Conservation (phyloP, 345 rosid species). For the Euclidium syriacum region DNA sequence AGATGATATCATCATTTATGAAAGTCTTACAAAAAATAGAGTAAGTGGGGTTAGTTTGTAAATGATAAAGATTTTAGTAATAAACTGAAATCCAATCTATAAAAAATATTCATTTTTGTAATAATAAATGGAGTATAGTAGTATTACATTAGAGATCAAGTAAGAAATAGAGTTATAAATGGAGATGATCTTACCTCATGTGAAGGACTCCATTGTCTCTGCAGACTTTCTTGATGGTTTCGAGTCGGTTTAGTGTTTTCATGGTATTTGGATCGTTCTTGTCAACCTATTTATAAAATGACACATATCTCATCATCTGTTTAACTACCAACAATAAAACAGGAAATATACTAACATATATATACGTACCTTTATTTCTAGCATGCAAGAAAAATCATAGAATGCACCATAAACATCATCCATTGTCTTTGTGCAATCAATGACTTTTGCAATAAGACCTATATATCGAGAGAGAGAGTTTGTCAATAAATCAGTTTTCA, state of each 20-base stretch:
- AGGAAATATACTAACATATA: not conserved
- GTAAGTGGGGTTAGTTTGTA: too few species aligned
- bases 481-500: not conserved
- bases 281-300: constrained; percentile 42
- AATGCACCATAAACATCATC: constrained; percentile 81
- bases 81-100: too few species aligned
- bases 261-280: constrained; percentile 60
- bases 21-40: too few species aligned
- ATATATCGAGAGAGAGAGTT: not conserved
- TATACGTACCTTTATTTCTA: constrained; percentile 57
- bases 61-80: too few species aligned
- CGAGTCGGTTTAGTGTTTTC: constrained; percentile 51
- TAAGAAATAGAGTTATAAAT: too few species aligned
- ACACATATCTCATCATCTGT: not conserved
- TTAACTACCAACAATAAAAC: not conserved
- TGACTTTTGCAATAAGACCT: constrained; percentile 87
- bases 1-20: too few species aligned
- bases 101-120: too few species aligned
- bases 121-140: too few species aligned
- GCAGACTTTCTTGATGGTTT: constrained; percentile 57
- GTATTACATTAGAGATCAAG: too few species aligned
- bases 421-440: constrained; percentile 64
- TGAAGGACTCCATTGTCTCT: constrained; percentile 46
- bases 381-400: constrained; percentile 57
- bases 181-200: constrained; percentile 64